Base-by-base conservation (phyloP, 148 eudicot genomes). In the Camellia japonica region DNA sequence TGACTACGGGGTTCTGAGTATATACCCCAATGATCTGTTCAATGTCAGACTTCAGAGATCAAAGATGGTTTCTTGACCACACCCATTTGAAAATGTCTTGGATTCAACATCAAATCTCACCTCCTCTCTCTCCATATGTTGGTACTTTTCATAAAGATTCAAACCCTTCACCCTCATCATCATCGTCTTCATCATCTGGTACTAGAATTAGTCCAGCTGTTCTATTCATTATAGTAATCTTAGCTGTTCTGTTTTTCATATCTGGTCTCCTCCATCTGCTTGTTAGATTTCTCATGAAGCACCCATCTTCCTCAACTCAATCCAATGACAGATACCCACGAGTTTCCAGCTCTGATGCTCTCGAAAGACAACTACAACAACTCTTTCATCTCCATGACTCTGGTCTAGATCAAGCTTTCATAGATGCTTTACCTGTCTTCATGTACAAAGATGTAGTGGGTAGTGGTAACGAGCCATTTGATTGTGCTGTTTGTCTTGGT, bases 401-500 rank as follows among this genome's bases (percentile, higher is more conserved):
- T 1, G 93, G 93, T 52, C 79, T 90, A 20, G 93, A 90, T 76
- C 93, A 90, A 73, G 87, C 88, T 60, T 84, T 88, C n/a, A 90
- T 90, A 38, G 93, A 90, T 76, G 91, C 93, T 5, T 61, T 90
- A 20, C 93, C 93, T 9, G 85, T 90, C 3, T 90, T 90, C 70
- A 58, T 84, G 72, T 90, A 90, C 72, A 85, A 85, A 46, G 93
- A 90, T 80, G 80, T 90, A 23, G 80, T 82, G 41, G 90, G 91
- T 54, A 70, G 65, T 58, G 79, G 84, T 10, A 86, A 90, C 43
- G 88, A 88, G 83, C 90, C 85, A 1, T 88, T 90, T 74, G 93
- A 90, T 79, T 90, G 93, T 83, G 89, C 93, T 15, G 93, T 90
- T 55, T 90, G 93, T 74, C 83, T 90, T 65, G 85, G 90, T 81